phyloP scores from a whole-genome alignment of 1,139 yeast genomes.

The Insectozyma bohioensis region DNA sequence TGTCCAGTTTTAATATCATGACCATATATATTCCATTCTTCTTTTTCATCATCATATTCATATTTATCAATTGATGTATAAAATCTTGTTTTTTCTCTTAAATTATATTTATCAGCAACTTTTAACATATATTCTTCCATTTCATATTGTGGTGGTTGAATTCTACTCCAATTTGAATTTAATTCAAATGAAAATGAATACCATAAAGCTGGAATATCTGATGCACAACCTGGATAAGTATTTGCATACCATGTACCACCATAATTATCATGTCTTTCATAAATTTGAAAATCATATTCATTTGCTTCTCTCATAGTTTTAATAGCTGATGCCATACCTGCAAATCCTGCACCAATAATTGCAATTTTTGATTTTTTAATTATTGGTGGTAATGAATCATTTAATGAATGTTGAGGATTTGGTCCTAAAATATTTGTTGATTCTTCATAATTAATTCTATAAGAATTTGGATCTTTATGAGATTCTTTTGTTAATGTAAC shows the following conservation, averaged over 20 bases:
- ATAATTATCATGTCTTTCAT: conserved; percentile 44
- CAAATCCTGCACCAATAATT: conserved; percentile 51
- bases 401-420: conserved; percentile 9
- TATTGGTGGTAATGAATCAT: conserved; percentile 22
- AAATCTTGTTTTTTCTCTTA: conserved; percentile 31
- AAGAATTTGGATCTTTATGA: conserved; percentile 33
- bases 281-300: conserved; percentile 36
- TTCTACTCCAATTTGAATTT: conserved; percentile 43
- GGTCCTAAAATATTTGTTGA: conserved; percentile 30
- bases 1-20: conserved; percentile 37
- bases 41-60: conserved; percentile 30
- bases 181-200: conserved; percentile 43
- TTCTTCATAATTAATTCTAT: conserved; percentile 29
- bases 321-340: conserved; percentile 39
- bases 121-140: conserved; percentile 45
- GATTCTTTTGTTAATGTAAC: conserved; percentile 34
- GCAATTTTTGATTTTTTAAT: conserved; percentile 30
- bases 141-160: conserved; percentile 50
- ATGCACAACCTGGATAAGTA: conserved; percentile 55
- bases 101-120: conserved; percentile 36
- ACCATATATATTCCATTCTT: conserved; percentile 38
- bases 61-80: conserved; percentile 28
- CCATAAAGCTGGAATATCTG: conserved; percentile 52
- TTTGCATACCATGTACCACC: conserved; percentile 62
- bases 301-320: conserved; percentile 30